phyloP scores from a whole-genome alignment of 139 green algal genomes.

The Astrephomene gubernaculifera region DNA sequence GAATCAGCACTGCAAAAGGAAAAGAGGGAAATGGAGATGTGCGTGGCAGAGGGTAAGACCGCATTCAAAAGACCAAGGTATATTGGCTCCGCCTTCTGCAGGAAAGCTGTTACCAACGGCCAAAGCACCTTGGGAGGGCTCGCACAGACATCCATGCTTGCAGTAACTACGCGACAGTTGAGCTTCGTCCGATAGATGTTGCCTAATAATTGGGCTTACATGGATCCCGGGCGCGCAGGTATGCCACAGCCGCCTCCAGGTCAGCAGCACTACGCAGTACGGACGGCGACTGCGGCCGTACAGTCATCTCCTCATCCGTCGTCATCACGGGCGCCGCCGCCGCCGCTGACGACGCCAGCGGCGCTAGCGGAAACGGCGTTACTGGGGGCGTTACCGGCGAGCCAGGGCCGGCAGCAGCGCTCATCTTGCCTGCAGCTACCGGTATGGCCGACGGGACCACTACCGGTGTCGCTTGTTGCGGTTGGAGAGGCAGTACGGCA shows the following conservation, averaged over 20 bases:
- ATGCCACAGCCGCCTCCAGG: slow-evolving; percentile 25
- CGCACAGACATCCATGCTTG: background rate
- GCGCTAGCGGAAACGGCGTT: too few relatives aligned
- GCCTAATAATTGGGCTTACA: background rate
- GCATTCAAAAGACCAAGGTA: background rate
- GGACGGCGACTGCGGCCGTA: too few relatives aligned
- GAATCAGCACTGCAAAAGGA: slow-evolving; percentile 1
- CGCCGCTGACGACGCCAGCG: too few relatives aligned
- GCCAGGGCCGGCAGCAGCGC: too few relatives aligned
- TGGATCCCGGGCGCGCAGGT: background rate
- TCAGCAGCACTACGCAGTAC: slow-evolving; percentile 17
- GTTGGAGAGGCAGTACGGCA: too few relatives aligned
- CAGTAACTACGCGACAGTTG: background rate
- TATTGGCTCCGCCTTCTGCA: background rate
- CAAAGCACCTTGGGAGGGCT: background rate
- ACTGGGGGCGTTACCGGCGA: too few relatives aligned
- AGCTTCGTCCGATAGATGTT: background rate
- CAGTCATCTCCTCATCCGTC: too few relatives aligned
- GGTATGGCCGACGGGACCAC: too few relatives aligned
- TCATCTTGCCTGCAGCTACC: too few relatives aligned
- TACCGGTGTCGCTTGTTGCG: too few relatives aligned
- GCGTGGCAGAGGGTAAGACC: background rate
- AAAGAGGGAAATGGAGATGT: background rate
- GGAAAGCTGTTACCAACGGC: background rate
- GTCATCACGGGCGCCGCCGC: too few relatives aligned